Conservation (phyloP, 1,284 basidiomycete genomes). For the Earliella scabrosa region DNA sequence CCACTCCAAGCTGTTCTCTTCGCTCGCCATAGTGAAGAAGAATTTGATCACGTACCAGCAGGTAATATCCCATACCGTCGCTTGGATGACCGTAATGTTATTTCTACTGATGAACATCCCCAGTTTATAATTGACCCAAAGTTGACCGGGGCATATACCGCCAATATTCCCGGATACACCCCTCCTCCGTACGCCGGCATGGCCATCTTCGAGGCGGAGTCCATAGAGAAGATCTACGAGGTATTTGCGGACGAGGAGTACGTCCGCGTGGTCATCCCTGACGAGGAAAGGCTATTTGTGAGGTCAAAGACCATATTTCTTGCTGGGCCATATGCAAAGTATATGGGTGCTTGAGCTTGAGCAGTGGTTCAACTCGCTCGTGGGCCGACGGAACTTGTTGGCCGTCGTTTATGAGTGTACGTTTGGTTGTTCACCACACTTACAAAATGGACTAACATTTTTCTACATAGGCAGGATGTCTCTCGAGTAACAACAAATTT, state of each 20-base stretch:
- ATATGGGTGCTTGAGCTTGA: not conserved
- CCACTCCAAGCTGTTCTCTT: conserved; percentile 21
- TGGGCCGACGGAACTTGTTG: too few relatives aligned
- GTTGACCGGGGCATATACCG: not conserved
- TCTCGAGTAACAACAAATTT: too few relatives aligned
- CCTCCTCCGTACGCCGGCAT: conserved; percentile 17
- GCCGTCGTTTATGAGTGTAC: too few relatives aligned
- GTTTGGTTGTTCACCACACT: too few relatives aligned
- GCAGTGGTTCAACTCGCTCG: too few relatives aligned
- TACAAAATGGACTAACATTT: too few relatives aligned
- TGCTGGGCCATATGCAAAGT: not conserved
- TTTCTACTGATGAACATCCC: too few relatives aligned
- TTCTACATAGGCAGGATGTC: too few relatives aligned
- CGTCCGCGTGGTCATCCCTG: not conserved
- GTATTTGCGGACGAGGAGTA: conserved; percentile 23
- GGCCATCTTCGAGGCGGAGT: conserved; percentile 22
- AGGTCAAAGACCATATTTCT: not conserved
- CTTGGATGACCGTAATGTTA: too few relatives aligned
- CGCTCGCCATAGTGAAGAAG: conserved; percentile 21
- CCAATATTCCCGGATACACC: not conserved
- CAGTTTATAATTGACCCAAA: too few relatives aligned
- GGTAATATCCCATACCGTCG: conserved; percentile 3
- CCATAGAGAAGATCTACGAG: conserved; percentile 20
- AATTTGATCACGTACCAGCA: conserved; percentile 27
- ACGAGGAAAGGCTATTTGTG: conserved; percentile 1